phyloP scores from a whole-genome alignment of 257 asterid species.

The Capsicum rhomboideum region DNA sequence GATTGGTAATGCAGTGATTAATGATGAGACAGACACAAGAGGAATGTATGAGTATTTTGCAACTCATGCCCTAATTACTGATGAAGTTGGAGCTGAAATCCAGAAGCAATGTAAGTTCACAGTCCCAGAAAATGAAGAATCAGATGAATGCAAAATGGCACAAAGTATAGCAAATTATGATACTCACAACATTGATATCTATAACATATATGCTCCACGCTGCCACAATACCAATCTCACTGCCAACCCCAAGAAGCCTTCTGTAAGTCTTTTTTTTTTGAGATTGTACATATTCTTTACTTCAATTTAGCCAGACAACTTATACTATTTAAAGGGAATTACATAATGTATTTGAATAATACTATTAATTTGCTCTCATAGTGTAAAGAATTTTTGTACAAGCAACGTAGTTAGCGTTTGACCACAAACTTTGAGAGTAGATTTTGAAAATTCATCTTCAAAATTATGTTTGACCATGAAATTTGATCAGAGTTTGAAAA shows the following conservation, averaged over 20 bases:
- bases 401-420: too few relatives aligned
- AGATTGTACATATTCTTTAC: not conserved
- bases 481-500: too few relatives aligned
- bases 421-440: too few relatives aligned
- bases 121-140: constrained; percentile 10
- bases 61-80: constrained; percentile 61
- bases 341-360: too few relatives aligned
- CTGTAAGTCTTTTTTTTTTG: constrained; percentile 18
- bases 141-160: constrained; percentile 25
- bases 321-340: too few relatives aligned
- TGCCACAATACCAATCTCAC: constrained; percentile 43
- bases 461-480: too few relatives aligned
- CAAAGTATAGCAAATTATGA: not conserved
- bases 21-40: constrained; percentile 49
- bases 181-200: constrained; percentile 29
- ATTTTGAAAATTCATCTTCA: too few relatives aligned
- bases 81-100: constrained; percentile 18
- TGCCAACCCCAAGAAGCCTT: constrained; percentile 30
- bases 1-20: constrained; percentile 75
- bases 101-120: constrained; percentile 42
- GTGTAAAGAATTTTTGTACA: not conserved
- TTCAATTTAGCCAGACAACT: too few relatives aligned
- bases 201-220: constrained; percentile 62
- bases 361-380: not conserved
- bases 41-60: constrained; percentile 67